phyloP scores from a whole-genome alignment of 192 early-diverging fungal genomes.

The Podila epicladia region DNA sequence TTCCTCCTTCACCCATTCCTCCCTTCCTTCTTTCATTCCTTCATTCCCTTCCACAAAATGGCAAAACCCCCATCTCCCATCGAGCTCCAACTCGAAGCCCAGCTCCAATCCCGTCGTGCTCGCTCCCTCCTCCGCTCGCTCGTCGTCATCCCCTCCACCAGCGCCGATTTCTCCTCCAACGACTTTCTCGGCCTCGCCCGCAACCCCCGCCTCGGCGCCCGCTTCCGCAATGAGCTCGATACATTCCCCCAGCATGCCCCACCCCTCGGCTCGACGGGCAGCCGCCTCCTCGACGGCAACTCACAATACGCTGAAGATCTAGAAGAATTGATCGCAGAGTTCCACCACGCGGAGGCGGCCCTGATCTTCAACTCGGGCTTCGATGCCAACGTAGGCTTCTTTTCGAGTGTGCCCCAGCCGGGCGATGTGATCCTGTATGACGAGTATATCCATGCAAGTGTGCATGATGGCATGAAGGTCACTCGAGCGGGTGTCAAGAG shows the following conservation, averaged over 20 bases:
- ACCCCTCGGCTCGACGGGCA: slow-evolving; percentile 80
- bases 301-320: slow-evolving; percentile 68
- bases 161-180: slow-evolving; percentile 83
- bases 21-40: not conserved
- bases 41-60: not conserved
- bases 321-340: slow-evolving; percentile 70
- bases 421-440: slow-evolving; percentile 77
- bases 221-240: slow-evolving; percentile 54
- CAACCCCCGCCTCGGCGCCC: slow-evolving; percentile 54
- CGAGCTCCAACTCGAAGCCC: slow-evolving; percentile 45
- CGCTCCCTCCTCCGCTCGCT: slow-evolving; percentile 54
- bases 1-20: not conserved
- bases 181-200: slow-evolving; percentile 81
- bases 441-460: slow-evolving; percentile 81
- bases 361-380: slow-evolving; percentile 89
- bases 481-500: slow-evolving; percentile 58
- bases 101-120: slow-evolving; percentile 40
- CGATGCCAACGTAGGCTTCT: slow-evolving; percentile 82
- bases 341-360: slow-evolving; percentile 65
- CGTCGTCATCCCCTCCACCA: slow-evolving; percentile 51
- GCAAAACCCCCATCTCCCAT: slow-evolving; percentile 24
- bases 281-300: slow-evolving; percentile 79
- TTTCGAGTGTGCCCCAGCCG: slow-evolving; percentile 71
- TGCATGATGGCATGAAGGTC: slow-evolving; percentile 81
- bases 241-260: slow-evolving; percentile 45